These are phyloP conservation scores for Takashimella koratensis DNA, from an alignment of 1,284 basidiomycete species.

Conservation along the genomic window DNA sequence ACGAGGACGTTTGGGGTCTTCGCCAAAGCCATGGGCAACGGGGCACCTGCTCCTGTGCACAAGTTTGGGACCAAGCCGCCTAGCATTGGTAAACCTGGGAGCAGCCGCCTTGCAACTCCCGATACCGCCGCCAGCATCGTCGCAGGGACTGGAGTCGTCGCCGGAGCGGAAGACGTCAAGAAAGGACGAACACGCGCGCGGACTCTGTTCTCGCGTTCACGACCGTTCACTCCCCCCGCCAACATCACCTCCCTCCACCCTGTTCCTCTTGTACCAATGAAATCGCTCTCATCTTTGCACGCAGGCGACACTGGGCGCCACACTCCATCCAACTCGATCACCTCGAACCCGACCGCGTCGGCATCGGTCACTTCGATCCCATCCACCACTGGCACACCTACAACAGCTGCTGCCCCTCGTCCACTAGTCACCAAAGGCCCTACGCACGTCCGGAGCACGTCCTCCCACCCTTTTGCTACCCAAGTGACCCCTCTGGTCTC, in stretches of 20 bases:
- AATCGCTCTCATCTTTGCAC: neutral
- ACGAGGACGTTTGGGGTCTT: conserved; percentile 5
- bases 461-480: neutral
- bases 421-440: neutral
- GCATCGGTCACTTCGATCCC: neutral
- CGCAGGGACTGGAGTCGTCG: neutral
- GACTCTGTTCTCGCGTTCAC: conserved; percentile 14
- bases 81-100: conserved; percentile 4
- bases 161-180: conserved; percentile 4
- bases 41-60: conserved; percentile 1
- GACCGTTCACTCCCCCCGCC: conserved; percentile 22
- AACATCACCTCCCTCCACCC: conserved; percentile 14
- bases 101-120: neutral
- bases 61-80: conserved; percentile 15
- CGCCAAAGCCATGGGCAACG: conserved; percentile 8
- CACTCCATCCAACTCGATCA: neutral
- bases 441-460: neutral
- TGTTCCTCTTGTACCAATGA: conserved; percentile 6
- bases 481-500: neutral
- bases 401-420: neutral
- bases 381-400: too few species aligned
- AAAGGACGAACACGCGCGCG: conserved; percentile 13
- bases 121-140: neutral
- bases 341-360: neutral
- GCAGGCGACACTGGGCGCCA: neutral